These are phyloP conservation scores for Phytopythium delawarense DNA, from an alignment of 352 stramenopile species.

Conservation along the genomic window DNA sequence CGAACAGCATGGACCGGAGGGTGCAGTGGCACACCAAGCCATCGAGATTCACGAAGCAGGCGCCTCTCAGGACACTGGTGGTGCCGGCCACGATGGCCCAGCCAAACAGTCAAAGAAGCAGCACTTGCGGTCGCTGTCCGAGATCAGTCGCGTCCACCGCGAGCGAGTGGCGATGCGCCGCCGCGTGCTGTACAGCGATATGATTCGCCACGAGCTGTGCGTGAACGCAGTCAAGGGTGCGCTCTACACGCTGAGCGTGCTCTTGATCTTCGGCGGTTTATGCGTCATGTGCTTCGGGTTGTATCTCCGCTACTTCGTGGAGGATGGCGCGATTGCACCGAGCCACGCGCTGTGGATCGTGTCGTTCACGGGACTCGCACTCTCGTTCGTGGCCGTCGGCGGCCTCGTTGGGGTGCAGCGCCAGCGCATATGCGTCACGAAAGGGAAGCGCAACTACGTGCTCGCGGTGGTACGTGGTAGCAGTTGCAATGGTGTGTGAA, in stretches of 20 bases:
- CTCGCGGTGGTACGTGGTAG: slow-evolving; percentile 38
- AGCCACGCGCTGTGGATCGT: slow-evolving; percentile 46
- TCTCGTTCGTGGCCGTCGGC: slow-evolving; percentile 37
- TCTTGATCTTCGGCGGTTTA: slow-evolving; percentile 47
- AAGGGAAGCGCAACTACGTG: slow-evolving; percentile 50
- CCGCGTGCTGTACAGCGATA: slow-evolving; percentile 31
- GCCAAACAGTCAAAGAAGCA: background rate
- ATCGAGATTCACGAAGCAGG: background rate
- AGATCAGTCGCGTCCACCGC: slow-evolving; percentile 24
- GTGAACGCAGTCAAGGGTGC: slow-evolving; percentile 29
- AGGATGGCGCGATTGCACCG: slow-evolving; percentile 47
- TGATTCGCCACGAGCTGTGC: slow-evolving; percentile 27
- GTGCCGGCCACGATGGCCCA: background rate
- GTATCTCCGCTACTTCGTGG: slow-evolving; percentile 59
- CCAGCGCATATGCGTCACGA: slow-evolving; percentile 45
- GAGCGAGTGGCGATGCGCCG: slow-evolving; percentile 27
- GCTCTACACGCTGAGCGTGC: slow-evolving; percentile 51
- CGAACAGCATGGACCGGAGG: background rate
- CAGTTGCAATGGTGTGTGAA: background rate
- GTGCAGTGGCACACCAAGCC: background rate
- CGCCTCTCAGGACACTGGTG: background rate
- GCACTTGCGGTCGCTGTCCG: slow-evolving; percentile 10
- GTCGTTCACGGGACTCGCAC: slow-evolving; percentile 36
- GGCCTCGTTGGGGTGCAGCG: slow-evolving; percentile 49
- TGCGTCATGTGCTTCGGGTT: slow-evolving; percentile 44